These are phyloP conservation scores for Colletotrichum eremochloae DNA, from an alignment of 2,329 filamentous ascomycete genomes.

Conservation along the genomic window DNA sequence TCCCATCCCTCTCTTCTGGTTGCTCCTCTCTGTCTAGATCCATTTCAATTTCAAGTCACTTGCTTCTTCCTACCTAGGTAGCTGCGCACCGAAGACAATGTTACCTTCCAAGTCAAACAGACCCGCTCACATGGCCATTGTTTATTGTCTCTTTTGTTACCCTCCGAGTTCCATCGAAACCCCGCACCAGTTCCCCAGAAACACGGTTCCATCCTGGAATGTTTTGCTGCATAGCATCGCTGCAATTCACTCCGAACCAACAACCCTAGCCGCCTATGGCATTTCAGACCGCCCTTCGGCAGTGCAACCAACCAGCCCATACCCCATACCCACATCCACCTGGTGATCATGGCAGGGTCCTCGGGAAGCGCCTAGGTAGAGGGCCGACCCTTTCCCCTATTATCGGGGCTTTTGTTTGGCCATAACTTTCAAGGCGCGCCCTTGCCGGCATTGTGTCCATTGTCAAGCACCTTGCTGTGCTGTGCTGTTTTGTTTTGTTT, in stretches of 20 bases:
- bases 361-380: neutral
- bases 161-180: constrained; percentile 13
- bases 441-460: constrained; percentile 1
- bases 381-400: neutral
- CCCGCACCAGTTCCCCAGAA: constrained; percentile 39
- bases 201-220: constrained; percentile 30
- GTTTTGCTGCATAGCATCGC: constrained; percentile 18
- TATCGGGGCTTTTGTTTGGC: neutral
- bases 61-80: neutral
- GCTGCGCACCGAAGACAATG: neutral
- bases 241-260: constrained; percentile 4
- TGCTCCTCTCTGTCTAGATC: constrained; percentile 1
- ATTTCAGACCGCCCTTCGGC: neutral
- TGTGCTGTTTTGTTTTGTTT: neutral
- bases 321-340: no score
- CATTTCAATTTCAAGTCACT: neutral
- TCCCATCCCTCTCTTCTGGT: neutral
- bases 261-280: neutral
- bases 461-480: neutral
- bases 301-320: no score
- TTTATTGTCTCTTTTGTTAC: neutral
- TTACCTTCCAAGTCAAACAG: neutral
- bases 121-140: constrained; percentile 26
- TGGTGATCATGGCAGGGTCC: no score
- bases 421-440: neutral